phyloP scores from a whole-genome alignment of 257 asterid species.

The Leptodermis oblonga region DNA sequence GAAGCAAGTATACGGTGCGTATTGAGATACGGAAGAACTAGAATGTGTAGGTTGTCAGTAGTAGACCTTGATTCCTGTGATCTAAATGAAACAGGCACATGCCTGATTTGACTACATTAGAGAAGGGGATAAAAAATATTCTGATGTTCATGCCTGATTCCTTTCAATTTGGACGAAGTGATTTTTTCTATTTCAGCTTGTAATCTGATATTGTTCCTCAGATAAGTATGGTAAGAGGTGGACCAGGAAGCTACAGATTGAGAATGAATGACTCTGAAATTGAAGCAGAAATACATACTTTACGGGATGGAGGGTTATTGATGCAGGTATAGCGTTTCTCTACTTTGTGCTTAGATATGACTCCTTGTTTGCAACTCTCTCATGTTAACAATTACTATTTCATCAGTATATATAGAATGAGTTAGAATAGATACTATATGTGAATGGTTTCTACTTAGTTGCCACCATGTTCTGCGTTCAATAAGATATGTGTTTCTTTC shows the following conservation, averaged over 20 bases:
- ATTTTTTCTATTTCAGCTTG: neutral
- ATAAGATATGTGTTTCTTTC: slow-evolving; percentile 18
- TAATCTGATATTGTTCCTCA: slow-evolving; percentile 9
- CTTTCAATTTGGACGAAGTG: neutral
- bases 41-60: neutral
- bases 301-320: slow-evolving; percentile 93
- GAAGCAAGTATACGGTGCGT: slow-evolving; percentile 98
- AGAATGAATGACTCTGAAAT: slow-evolving; percentile 78
- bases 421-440: neutral
- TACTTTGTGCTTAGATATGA: slow-evolving; percentile 11
- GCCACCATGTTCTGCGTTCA: neutral
- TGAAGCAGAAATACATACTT: slow-evolving; percentile 97
- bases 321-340: slow-evolving; percentile 77
- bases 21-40: neutral
- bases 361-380: slow-evolving; percentile 8
- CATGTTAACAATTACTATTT: neutral
- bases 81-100: neutral
- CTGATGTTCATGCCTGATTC: neutral
- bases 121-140: neutral
- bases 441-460: slow-evolving; percentile 2
- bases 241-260: slow-evolving; percentile 90
- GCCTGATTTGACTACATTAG: neutral
- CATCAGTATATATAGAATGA: neutral
- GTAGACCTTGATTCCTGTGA: neutral
- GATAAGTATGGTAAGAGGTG: slow-evolving; percentile 56